Evolutionary conservation across 768 basidiomycete species (phyloP).

Genomic region (Tricholoma flavovirens): DNA sequence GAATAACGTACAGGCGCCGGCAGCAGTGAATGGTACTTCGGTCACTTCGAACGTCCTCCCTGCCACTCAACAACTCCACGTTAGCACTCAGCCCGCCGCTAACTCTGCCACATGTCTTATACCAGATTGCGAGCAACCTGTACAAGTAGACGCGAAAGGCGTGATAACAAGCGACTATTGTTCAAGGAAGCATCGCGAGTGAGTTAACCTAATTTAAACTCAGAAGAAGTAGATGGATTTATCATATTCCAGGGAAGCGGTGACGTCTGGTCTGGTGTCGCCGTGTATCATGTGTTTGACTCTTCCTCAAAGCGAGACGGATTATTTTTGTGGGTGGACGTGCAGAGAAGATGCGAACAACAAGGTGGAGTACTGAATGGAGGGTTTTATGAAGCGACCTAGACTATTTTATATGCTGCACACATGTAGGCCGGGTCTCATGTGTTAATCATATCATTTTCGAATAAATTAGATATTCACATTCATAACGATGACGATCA

Average conservation of each 20-base stretch:
- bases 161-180: constrained; percentile 50
- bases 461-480: too few relatives aligned
- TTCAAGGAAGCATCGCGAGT: constrained; percentile 60
- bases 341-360: constrained; percentile 58
- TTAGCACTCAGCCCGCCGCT: constrained; percentile 31
- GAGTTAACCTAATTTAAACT: constrained; percentile 21
- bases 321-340: constrained; percentile 57
- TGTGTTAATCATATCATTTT: not conserved
- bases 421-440: not conserved
- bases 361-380: constrained; percentile 24
- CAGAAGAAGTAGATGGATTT: constrained; percentile 1
- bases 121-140: constrained; percentile 51
- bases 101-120: constrained; percentile 43
- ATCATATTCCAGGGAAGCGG: constrained; percentile 45
- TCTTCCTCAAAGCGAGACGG: constrained; percentile 50
- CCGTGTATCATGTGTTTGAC: constrained; percentile 63
- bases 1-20: constrained; percentile 9
- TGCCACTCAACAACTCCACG: constrained; percentile 24
- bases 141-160: constrained; percentile 50
- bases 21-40: constrained; percentile 26
- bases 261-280: constrained; percentile 41
- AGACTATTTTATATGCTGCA: not conserved
- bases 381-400: not conserved
- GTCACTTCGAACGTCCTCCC: constrained; percentile 20
- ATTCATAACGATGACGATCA: not conserved